Conservation (phyloP, 2,329 filamentous ascomycete genomes). For the Aspergillus chevalieri region DNA sequence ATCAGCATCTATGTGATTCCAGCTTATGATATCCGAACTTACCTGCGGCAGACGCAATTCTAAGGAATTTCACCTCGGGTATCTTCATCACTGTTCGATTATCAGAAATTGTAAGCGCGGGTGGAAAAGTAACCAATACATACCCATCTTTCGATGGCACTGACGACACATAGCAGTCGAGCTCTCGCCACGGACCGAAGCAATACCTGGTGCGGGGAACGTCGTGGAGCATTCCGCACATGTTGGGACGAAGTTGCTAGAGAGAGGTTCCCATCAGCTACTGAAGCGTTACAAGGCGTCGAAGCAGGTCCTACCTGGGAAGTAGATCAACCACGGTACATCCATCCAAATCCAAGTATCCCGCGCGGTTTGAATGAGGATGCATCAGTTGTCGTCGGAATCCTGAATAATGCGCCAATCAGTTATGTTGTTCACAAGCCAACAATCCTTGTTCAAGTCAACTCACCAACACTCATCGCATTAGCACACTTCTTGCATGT, state of each 20-base stretch:
- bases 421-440: background rate
- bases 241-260: constrained; percentile 69
- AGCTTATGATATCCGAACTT: constrained; percentile 13
- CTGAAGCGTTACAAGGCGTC: background rate
- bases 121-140: constrained; percentile 7
- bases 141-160: constrained; percentile 72
- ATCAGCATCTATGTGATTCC: constrained; percentile 3
- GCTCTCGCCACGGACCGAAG: constrained; percentile 67
- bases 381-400: constrained; percentile 69
- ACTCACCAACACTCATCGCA: constrained; percentile 41
- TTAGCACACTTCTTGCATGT: constrained; percentile 53
- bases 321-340: constrained; percentile 72
- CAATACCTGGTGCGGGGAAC: constrained; percentile 56
- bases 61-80: constrained; percentile 70
- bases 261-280: background rate
- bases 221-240: constrained; percentile 69
- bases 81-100: constrained; percentile 59
- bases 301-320: constrained; percentile 47
- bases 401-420: constrained; percentile 19
- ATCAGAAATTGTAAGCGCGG: background rate
- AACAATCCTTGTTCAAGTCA: background rate
- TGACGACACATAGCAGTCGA: constrained; percentile 69
- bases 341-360: constrained; percentile 70
- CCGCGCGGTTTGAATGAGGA: constrained; percentile 64
- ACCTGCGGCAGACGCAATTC: constrained; percentile 56